Evolutionary conservation across 2,329 filamentous ascomycete species (phyloP), one percentile per base, ranked within the genome.

Genomic region (Talaromyces rugulosus): DNA sequence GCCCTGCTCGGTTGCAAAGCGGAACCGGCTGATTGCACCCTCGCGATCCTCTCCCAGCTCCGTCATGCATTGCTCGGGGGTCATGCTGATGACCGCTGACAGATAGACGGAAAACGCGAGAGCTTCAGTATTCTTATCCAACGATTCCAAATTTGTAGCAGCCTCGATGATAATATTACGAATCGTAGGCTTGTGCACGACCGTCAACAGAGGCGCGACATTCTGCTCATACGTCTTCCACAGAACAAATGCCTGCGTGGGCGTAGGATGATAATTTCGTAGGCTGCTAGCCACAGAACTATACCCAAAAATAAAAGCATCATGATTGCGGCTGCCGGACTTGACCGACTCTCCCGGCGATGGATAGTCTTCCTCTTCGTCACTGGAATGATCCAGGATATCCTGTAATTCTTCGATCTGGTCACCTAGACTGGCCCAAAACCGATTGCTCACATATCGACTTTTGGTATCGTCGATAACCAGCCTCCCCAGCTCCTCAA

Each of bases 91-190:
- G 2, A 86, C 77, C 0, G 84, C 81, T 1, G 79, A 80, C 63
- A 87, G 84, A 71, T 88, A 89, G 53, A 89, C 83, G 7, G 85
- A 75, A 67, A 89, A 88, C 1, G 89, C 72, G 30, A 88, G 72
- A 3, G 83, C 80, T 69, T 89, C 87, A 56, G 69, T 77, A 66
- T 71, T 80, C 65, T 82, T 86, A 56, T 81, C 77, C 36, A 86
- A 69, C 36, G 78, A 77, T 51, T 83, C 79, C 1, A 83, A 74
- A 53, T 82, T 77, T 40, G 78, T 77, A 1, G 81, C 75, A 4
- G 83, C 81, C 30, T 81, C 77, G n/a, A 81, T 67, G 42, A 88
- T 74, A 1, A 81, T 76, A 1, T 80, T 78, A 62, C 82, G 80
- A 27, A 82, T 75, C 9, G 80, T 83, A 1, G 85, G 84, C 5